Evolutionary conservation across 345 rosid genomes (phyloP).

Genomic region (Nephelium lappaceum): DNA sequence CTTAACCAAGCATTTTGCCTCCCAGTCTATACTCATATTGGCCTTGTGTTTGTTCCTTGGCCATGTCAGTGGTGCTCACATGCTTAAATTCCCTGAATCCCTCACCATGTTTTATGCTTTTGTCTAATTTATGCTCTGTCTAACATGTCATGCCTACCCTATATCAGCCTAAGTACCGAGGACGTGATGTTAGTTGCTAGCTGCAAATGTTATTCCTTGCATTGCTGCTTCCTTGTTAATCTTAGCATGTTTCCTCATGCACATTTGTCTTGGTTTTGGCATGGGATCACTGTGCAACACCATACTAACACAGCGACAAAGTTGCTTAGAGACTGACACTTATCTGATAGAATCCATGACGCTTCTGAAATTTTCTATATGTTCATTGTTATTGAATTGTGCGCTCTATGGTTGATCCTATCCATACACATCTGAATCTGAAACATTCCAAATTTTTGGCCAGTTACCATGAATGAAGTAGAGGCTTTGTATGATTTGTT

Average conservation of each 20-base stretch:
- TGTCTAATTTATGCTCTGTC: background rate
- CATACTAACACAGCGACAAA: background rate
- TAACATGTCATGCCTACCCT: background rate
- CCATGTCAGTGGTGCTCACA: background rate
- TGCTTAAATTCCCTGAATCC: background rate
- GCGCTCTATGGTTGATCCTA: background rate
- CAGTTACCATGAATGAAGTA: slow-evolving; percentile 76
- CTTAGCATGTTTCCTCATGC: background rate
- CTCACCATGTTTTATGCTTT: background rate
- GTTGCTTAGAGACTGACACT: background rate
- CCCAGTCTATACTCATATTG: background rate
- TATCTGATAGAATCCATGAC: background rate
- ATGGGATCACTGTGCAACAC: background rate
- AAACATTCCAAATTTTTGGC: slow-evolving; percentile 12
- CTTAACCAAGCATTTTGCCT: background rate
- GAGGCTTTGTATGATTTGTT: slow-evolving; percentile 72
- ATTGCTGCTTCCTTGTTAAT: background rate
- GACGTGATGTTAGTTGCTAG: background rate
- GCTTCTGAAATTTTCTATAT: background rate
- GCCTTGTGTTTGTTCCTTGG: background rate
- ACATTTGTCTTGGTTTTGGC: too few species aligned
- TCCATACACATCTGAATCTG: slow-evolving; percentile 1
- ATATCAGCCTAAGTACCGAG: background rate
- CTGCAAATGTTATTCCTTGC: background rate
- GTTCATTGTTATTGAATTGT: background rate